Evolutionary conservation across 2,329 filamentous ascomycete species (phyloP).

Genomic region (Penicillium expansum): DNA sequence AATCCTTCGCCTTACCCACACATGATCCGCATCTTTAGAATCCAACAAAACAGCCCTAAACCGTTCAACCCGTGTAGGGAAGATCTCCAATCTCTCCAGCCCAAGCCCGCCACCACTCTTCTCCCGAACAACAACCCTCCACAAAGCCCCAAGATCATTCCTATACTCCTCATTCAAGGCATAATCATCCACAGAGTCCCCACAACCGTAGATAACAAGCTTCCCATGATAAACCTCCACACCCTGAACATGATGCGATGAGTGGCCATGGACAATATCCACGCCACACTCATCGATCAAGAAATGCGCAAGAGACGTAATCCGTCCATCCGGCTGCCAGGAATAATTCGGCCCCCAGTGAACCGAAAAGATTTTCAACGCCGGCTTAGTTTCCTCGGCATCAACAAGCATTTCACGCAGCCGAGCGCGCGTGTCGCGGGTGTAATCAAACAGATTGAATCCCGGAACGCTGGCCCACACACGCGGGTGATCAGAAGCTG

Average conservation of each 20-base stretch:
- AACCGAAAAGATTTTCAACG: constrained; percentile 39
- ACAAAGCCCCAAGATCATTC: constrained; percentile 43
- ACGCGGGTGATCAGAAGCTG: constrained; percentile 38
- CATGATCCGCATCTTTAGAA: constrained; percentile 27
- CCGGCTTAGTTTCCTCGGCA: constrained; percentile 1
- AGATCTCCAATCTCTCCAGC: constrained; percentile 32
- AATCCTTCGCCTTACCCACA: constrained; percentile 23
- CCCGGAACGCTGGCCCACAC: constrained; percentile 33
- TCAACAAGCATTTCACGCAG: constrained; percentile 18
- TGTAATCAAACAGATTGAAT: constrained; percentile 42
- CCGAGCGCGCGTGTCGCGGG: constrained; percentile 16
- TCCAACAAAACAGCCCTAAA: constrained; percentile 35
- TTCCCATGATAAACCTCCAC: constrained; percentile 38
- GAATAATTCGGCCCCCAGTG: constrained; percentile 45
- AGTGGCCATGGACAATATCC: constrained; percentile 44
- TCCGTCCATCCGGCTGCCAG: constrained; percentile 34
- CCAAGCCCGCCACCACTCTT: constrained; percentile 11
- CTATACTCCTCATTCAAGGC: constrained; percentile 32
- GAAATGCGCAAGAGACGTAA: constrained; percentile 38
- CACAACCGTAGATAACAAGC: constrained; percentile 43
- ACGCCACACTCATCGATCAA: constrained; percentile 43
- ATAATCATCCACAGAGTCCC: constrained; percentile 47
- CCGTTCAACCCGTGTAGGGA: constrained; percentile 35
- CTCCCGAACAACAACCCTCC: constrained; percentile 35
- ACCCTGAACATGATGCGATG: constrained; percentile 43